These are phyloP conservation scores for Exserohilum turcica DNA, from an alignment of 2,329 filamentous ascomycete species.

Conservation along the genomic window DNA sequence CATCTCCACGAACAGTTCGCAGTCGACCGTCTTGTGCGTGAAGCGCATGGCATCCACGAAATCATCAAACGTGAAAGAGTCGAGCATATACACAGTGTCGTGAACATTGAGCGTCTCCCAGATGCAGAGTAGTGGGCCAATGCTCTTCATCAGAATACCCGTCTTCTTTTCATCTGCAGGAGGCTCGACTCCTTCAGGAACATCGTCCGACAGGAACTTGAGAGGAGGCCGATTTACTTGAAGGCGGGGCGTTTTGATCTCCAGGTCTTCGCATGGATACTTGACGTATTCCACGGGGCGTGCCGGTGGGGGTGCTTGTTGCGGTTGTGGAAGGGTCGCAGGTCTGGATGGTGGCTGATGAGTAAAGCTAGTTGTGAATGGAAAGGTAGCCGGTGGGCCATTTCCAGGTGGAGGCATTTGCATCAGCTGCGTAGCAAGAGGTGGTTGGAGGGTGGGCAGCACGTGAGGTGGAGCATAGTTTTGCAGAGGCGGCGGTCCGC, in stretches of 20 bases:
- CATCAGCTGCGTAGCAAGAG: conserved; percentile 25
- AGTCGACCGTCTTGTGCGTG: conserved; percentile 72
- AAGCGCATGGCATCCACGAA: conserved; percentile 87
- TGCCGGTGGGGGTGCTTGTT: conserved; percentile 57
- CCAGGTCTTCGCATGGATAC: conserved; percentile 93
- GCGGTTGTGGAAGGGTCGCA: conserved; percentile 53
- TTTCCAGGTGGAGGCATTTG: conserved; percentile 25
- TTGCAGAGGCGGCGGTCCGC: conserved; percentile 8
- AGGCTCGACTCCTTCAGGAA: conserved; percentile 47
- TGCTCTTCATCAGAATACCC: conserved; percentile 78
- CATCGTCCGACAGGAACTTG: conserved; percentile 74
- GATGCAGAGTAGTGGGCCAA: conserved; percentile 84
- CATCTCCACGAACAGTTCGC: conserved; percentile 85
- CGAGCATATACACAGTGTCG: conserved; percentile 88
- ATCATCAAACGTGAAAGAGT: conserved; percentile 98
- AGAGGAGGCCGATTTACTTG: conserved; percentile 72
- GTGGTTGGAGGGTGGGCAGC: conserved; percentile 23
- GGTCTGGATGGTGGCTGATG: conserved; percentile 45
- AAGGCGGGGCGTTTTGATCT: conserved; percentile 70
- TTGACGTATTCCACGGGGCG: conserved; percentile 67
- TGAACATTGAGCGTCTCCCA: conserved; percentile 99
- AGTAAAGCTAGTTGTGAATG: conserved; percentile 50
- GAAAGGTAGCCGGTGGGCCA: conserved; percentile 29
- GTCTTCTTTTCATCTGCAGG: conserved; percentile 45
- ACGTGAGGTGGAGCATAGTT: conserved; percentile 13